Conservation (phyloP, 2,329 filamentous ascomycete species). For the Botrytis tulipae region DNA sequence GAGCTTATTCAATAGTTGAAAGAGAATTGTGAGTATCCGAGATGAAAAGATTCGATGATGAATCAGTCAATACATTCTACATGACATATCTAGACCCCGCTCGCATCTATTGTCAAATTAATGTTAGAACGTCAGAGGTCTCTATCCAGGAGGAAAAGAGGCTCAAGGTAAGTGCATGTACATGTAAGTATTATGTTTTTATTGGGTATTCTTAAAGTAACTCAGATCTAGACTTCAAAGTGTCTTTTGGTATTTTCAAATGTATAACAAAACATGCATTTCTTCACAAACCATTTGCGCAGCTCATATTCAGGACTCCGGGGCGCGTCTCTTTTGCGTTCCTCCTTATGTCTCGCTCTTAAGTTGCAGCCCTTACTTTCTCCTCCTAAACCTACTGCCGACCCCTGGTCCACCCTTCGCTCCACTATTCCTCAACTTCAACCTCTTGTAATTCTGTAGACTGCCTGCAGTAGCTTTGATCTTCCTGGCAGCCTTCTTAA, state of each 20-base stretch:
- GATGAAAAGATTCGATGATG: neutral
- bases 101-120: too few species aligned
- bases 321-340: neutral
- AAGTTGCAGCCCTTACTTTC: conserved; percentile 37
- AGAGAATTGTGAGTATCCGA: neutral
- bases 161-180: neutral
- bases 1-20: neutral
- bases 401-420: conserved; percentile 59
- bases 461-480: conserved; percentile 63
- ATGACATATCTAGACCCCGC: neutral
- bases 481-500: conserved; percentile 56
- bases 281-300: neutral
- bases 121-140: neutral
- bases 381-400: conserved; percentile 58
- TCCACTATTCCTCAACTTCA: conserved; percentile 62
- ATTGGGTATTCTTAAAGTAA: neutral
- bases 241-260: neutral
- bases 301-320: neutral
- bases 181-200: neutral
- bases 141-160: neutral
- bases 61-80: neutral
- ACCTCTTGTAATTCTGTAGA: conserved; percentile 56
- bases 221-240: neutral
- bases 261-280: neutral
- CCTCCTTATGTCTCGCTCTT: neutral